Evolutionary conservation across 352 stramenopile species (phyloP).

Genomic region (Aphanomyces astaci): DNA sequence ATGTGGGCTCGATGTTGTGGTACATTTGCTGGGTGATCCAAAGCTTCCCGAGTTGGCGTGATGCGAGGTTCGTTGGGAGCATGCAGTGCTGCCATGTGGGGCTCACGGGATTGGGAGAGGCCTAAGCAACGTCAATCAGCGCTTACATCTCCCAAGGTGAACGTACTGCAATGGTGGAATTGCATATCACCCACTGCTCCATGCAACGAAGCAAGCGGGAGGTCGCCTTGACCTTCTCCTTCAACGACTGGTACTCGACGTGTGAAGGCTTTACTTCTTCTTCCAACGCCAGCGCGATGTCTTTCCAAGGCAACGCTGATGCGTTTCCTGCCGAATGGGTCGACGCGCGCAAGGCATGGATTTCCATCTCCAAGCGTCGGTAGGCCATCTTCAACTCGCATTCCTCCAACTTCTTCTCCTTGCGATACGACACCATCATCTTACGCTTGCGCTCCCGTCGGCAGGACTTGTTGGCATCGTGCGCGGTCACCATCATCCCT

Average conservation of each 20-base stretch:
- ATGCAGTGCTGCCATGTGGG: slow-evolving; percentile 1
- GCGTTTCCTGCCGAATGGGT: too few relatives aligned
- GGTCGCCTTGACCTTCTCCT: neutral
- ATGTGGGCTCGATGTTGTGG: neutral
- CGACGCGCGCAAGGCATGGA: too few relatives aligned
- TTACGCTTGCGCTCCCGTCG: neutral
- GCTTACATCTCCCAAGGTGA: too few relatives aligned
- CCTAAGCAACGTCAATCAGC: neutral
- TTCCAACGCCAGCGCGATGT: neutral
- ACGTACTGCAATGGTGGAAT: neutral
- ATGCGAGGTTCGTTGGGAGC: neutral
- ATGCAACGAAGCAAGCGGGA: neutral
- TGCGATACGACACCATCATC: neutral
- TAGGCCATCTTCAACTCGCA: neutral
- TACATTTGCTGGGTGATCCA: slow-evolving; percentile 9
- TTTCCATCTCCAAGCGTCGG: neutral
- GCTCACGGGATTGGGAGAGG: neutral
- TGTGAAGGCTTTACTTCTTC: neutral
- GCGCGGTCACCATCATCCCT: too few relatives aligned
- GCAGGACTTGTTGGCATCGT: neutral
- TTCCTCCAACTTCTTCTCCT: neutral
- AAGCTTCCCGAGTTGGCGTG: neutral
- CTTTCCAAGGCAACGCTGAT: neutral
- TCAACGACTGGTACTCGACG: neutral
- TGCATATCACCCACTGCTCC: neutral